These are phyloP conservation scores for Stagonosporopsis cucurbitacearum DNA, from an alignment of 2,329 filamentous ascomycete genomes.

Conservation along the genomic window DNA sequence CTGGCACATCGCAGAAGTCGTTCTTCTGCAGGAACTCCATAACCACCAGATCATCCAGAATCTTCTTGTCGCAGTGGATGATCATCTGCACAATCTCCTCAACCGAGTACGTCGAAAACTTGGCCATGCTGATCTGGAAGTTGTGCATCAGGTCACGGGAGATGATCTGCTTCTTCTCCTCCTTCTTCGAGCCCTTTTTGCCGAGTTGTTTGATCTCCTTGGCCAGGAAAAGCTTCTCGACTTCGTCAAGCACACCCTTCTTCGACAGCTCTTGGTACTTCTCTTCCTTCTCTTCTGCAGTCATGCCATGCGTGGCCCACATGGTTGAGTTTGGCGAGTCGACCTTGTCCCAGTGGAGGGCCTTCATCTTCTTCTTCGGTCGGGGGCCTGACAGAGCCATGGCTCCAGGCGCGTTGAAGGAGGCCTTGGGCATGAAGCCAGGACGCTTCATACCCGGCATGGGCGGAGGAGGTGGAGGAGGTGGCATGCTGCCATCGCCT, in stretches of 20 bases:
- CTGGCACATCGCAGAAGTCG: slow-evolving; percentile 88
- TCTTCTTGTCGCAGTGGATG: slow-evolving; percentile 89
- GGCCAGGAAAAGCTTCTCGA: slow-evolving; percentile 95
- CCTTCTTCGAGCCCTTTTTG: slow-evolving; percentile 73
- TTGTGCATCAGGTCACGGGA: slow-evolving; percentile 72
- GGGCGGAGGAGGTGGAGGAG: slow-evolving; percentile 67
- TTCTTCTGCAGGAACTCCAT: slow-evolving; percentile 97
- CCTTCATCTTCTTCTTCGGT: slow-evolving; percentile 99
- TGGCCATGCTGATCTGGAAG: slow-evolving; percentile 80
- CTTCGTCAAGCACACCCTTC: slow-evolving; percentile 95
- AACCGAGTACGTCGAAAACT: slow-evolving; percentile 83
- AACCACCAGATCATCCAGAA: slow-evolving; percentile 86
- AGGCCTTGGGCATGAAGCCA: slow-evolving; percentile 74
- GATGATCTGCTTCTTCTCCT: slow-evolving; percentile 98
- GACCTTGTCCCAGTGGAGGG: slow-evolving; percentile 98
- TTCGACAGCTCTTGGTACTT: slow-evolving; percentile 93
- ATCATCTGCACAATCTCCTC: slow-evolving; percentile 92
- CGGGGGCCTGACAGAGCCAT: slow-evolving; percentile 79
- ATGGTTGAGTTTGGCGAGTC: slow-evolving; percentile 90
- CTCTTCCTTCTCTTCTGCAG: slow-evolving; percentile 88
- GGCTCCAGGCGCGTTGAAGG: slow-evolving; percentile 61
- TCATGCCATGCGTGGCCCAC: slow-evolving; percentile 86
- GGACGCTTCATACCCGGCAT: slow-evolving; percentile 65
- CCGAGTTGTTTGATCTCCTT: slow-evolving; percentile 94
- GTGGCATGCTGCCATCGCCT: slow-evolving; percentile 54